Conservation (phyloP, 352 stramenopile genomes). For the Phytopythium helicoides region DNA sequence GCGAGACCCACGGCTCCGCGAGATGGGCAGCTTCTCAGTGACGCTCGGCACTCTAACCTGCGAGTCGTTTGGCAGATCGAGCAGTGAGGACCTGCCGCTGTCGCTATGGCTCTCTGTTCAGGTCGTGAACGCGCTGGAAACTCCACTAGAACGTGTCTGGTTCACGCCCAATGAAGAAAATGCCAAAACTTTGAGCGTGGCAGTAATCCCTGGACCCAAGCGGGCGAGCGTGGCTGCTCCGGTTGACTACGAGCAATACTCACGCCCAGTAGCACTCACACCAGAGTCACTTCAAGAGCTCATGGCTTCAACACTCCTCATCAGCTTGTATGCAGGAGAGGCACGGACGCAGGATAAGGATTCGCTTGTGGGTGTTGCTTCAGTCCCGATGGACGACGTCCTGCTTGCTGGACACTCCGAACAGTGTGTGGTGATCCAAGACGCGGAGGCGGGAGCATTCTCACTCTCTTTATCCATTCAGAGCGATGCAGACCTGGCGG, state of each 20-base stretch:
- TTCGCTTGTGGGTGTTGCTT: constrained; percentile 28
- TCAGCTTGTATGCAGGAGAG: constrained; percentile 40
- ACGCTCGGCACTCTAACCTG: constrained; percentile 10
- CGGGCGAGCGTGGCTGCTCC: background rate
- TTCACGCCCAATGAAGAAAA: constrained; percentile 54
- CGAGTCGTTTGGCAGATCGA: background rate
- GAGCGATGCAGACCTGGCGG: constrained; percentile 44
- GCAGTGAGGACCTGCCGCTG: background rate
- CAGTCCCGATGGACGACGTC: constrained; percentile 30
- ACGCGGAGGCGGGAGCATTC: constrained; percentile 2
- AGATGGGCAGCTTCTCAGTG: constrained; percentile 34
- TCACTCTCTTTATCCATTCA: constrained; percentile 34
- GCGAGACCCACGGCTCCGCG: constrained; percentile 1
- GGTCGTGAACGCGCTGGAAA: constrained; percentile 22
- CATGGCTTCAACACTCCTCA: constrained; percentile 25
- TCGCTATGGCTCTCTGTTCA: constrained; percentile 42
- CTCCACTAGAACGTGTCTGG: constrained; percentile 43
- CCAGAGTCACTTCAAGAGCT: constrained; percentile 35
- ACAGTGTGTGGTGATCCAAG: constrained; percentile 18
- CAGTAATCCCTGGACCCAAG: constrained; percentile 7
- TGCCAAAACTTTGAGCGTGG: constrained; percentile 35
- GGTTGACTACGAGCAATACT: constrained; percentile 53
- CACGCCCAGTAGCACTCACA: constrained; percentile 31
- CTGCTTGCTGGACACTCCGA: constrained; percentile 20
- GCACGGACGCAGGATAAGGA: constrained; percentile 27